phyloP scores from a whole-genome alignment of 1,284 basidiomycete genomes.

The Cyathus olla region DNA sequence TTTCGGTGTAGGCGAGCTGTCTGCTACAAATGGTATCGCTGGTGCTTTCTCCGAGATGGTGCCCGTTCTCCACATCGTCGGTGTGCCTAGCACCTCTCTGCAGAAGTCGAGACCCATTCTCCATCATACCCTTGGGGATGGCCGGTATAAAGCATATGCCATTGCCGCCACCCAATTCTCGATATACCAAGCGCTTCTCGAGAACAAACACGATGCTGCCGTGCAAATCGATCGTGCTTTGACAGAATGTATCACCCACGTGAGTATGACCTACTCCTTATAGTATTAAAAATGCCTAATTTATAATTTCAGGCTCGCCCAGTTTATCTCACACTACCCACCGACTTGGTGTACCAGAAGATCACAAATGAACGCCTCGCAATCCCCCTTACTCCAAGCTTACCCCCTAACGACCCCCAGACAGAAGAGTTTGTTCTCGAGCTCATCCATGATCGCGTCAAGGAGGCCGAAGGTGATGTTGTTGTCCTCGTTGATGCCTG shows the following conservation, averaged over 20 bases:
- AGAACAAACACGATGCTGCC: conserved; percentile 63
- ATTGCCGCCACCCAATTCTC: conserved; percentile 85
- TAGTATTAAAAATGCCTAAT: background rate
- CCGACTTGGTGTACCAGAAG: conserved; percentile 81
- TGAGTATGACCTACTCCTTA: conserved; percentile 31
- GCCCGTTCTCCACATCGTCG: conserved; percentile 93
- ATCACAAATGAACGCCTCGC: conserved; percentile 77
- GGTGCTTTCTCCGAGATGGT: conserved; percentile 91
- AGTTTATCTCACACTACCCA: conserved; percentile 91
- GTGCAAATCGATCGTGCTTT: conserved; percentile 87
- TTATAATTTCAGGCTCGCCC: conserved; percentile 72
- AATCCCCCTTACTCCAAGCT: conserved; percentile 66
- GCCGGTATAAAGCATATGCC: conserved; percentile 82
- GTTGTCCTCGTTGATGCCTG: conserved; percentile 93
- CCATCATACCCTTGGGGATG: conserved; percentile 91
- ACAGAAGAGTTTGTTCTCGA: conserved; percentile 81
- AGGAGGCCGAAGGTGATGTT: conserved; percentile 72
- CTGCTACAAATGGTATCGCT: conserved; percentile 85
- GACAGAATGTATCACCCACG: conserved; percentile 75
- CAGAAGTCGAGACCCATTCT: conserved; percentile 79
- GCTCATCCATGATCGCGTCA: conserved; percentile 75
- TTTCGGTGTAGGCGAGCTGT: conserved; percentile 92
- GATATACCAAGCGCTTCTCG: conserved; percentile 73
- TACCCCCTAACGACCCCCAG: conserved; percentile 65
- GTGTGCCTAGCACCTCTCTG: conserved; percentile 83